These are phyloP conservation scores for Amniculicola lignicola DNA, from an alignment of 495 filamentous ascomycete genomes.

Conservation along the genomic window DNA sequence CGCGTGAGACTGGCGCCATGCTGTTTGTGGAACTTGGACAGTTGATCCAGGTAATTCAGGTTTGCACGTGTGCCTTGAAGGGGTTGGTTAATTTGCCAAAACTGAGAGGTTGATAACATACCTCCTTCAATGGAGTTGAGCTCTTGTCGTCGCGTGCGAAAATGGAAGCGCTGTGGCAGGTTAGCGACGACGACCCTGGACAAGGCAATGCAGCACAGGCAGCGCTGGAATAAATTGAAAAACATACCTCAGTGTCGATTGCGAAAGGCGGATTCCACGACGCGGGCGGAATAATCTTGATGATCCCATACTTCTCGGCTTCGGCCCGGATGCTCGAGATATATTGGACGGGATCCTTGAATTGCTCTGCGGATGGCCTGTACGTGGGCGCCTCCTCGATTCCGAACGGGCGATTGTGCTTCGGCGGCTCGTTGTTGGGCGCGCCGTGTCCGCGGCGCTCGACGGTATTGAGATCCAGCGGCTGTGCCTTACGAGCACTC, in stretches of 20 bases:
- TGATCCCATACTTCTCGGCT: slow-evolving; percentile 80
- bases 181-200: no score
- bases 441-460: slow-evolving; percentile 81
- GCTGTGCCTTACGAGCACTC: slow-evolving; percentile 65
- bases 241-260: slow-evolving; percentile 89
- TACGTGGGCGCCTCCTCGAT: slow-evolving; percentile 90
- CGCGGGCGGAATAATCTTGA: slow-evolving; percentile 91
- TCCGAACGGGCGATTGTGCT: slow-evolving; percentile 74
- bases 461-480: slow-evolving; percentile 84
- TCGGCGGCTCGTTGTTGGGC: slow-evolving; percentile 68
- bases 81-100: not conserved
- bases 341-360: slow-evolving; percentile 88
- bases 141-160: slow-evolving; percentile 93
- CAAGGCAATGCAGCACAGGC: no score
- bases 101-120: slow-evolving; percentile 55
- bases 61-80: slow-evolving; percentile 84
- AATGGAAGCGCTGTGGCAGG: slow-evolving; percentile 97
- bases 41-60: slow-evolving; percentile 91
- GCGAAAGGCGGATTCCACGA: slow-evolving; percentile 93
- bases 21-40: slow-evolving; percentile 95
- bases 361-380: slow-evolving; percentile 87
- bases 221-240: not conserved
- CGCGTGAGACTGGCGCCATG: slow-evolving; percentile 91
- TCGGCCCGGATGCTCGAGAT: slow-evolving; percentile 85
- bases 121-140: slow-evolving; percentile 98